Percentiles rank a stretch among this genome's conserved stretches.
Evolutionary conservation across 2,329 filamentous ascomycete genomes (phyloP).

Genomic region (Talaromyces sp.): DNA sequence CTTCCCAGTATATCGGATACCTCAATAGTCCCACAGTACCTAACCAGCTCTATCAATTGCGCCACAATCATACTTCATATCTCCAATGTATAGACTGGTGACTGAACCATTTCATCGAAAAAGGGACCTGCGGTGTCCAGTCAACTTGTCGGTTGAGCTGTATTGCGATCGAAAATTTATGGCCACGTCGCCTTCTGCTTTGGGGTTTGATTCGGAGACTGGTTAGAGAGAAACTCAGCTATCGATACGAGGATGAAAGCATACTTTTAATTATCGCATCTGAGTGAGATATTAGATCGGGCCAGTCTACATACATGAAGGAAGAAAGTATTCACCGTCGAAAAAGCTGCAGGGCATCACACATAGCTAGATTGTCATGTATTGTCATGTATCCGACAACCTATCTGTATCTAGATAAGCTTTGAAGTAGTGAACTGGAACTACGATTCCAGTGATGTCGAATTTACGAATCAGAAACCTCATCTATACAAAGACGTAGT

Average conservation of each 20-base stretch:
- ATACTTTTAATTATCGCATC: not conserved
- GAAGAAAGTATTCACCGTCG: not conserved
- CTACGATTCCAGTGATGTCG: not conserved
- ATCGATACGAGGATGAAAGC: not conserved
- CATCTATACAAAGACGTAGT: not conserved
- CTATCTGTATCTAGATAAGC: not conserved
- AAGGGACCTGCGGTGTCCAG: not conserved
- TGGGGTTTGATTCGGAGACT: not conserved
- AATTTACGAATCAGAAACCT: not conserved
- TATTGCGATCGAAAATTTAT: not conserved
- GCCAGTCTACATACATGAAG: no score
- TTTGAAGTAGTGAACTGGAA: not conserved
- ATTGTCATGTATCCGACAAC: not conserved
- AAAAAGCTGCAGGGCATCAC: not conserved
- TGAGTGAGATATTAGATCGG: not conserved
- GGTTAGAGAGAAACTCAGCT: not conserved
- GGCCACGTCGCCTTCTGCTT: not conserved
- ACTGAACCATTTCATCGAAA: not conserved
- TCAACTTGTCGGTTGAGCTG: not conserved
- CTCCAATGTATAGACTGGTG: not conserved
- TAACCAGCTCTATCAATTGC: not conserved
- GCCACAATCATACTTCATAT: not conserved
- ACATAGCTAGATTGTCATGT: not conserved
- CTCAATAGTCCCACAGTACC: not conserved
- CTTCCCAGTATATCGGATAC: not conserved